Evolutionary conservation across 139 green algal genomes (phyloP).

Genomic region (Coelastrella sp.): DNA sequence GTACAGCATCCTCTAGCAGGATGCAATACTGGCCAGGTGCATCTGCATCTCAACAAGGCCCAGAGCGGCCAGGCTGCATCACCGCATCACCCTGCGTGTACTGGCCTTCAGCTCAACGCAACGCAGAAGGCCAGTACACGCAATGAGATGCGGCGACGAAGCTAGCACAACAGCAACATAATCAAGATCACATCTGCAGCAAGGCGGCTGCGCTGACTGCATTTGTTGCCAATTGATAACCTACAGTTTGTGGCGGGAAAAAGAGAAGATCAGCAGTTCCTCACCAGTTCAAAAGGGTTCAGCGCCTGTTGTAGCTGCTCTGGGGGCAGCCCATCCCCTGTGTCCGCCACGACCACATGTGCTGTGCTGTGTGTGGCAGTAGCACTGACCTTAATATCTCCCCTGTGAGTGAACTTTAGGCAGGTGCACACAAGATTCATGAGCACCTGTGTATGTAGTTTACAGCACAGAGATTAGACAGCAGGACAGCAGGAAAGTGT

Average conservation of each 20-base stretch:
- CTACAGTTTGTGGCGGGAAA: background rate
- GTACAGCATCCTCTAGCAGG: too few relatives aligned
- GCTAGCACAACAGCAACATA: too few relatives aligned
- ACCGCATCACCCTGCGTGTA: too few relatives aligned
- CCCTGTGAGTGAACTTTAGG: constrained; percentile 51
- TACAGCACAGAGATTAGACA: background rate
- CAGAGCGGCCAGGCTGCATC: too few relatives aligned
- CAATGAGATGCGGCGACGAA: too few relatives aligned
- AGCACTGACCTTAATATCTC: constrained; percentile 18
- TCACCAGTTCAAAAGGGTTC: constrained; percentile 29
- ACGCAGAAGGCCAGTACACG: too few relatives aligned
- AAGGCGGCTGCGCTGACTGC: too few relatives aligned
- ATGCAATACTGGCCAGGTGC: too few relatives aligned
- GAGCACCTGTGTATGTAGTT: constrained; percentile 53
- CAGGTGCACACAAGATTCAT: constrained; percentile 68
- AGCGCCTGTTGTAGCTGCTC: constrained; percentile 19
- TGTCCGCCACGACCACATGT: constrained; percentile 41
- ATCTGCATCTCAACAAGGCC: too few relatives aligned
- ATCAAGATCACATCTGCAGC: too few relatives aligned
- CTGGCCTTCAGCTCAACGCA: too few relatives aligned
- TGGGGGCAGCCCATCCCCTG: background rate
- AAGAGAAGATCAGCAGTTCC: background rate
- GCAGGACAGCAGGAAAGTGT: background rate
- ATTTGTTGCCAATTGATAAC: too few relatives aligned
- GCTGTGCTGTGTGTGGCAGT: constrained; percentile 14